A percentile compares a stretch with the other conserved stretches of the same genome.
These are phyloP conservation scores for Lachancea nothofagi DNA, from an alignment of 805 yeast genomes.

Conservation along the genomic window DNA sequence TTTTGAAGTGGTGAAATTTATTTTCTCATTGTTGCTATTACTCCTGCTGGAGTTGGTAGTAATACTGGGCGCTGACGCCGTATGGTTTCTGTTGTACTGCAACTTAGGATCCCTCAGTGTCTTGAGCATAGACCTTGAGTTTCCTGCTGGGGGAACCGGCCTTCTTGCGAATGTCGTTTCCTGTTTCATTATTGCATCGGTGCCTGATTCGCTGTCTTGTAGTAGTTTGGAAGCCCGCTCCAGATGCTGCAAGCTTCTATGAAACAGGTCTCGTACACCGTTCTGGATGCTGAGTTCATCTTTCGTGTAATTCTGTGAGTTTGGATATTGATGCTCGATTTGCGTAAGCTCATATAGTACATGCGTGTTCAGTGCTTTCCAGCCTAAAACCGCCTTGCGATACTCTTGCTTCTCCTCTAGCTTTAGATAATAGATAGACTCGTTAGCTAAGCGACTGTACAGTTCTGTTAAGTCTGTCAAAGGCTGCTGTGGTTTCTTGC, in stretches of 20 bases:
- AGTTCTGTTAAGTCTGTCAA: slow-evolving; percentile 53
- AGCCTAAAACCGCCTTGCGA: slow-evolving; percentile 59
- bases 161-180: slow-evolving; percentile 2
- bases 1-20: slow-evolving; percentile 28
- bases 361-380: slow-evolving; percentile 66
- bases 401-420: slow-evolving; percentile 50
- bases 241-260: slow-evolving; percentile 36
- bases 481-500: slow-evolving; percentile 56
- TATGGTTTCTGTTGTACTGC: slow-evolving; percentile 4
- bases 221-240: slow-evolving; percentile 32
- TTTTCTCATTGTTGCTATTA: slow-evolving; percentile 9
- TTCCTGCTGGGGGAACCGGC: slow-evolving; percentile 3
- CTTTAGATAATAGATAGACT: slow-evolving; percentile 50
- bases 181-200: not conserved
- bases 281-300: slow-evolving; percentile 43
- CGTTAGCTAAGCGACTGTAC: slow-evolving; percentile 57
- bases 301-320: slow-evolving; percentile 33
- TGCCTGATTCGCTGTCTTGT: slow-evolving; percentile 6
- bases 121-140: slow-evolving; percentile 8
- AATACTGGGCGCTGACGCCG: slow-evolving; percentile 6
- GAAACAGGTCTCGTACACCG: slow-evolving; percentile 36
- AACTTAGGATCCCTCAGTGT: slow-evolving; percentile 5
- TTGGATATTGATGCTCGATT: slow-evolving; percentile 40
- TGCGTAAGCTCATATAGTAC: slow-evolving; percentile 50
- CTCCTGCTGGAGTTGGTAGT: slow-evolving; percentile 1